These are phyloP conservation scores for Trichosporon sp. DNA, from an alignment of 1,284 basidiomycete species.

Conservation along the genomic window DNA sequence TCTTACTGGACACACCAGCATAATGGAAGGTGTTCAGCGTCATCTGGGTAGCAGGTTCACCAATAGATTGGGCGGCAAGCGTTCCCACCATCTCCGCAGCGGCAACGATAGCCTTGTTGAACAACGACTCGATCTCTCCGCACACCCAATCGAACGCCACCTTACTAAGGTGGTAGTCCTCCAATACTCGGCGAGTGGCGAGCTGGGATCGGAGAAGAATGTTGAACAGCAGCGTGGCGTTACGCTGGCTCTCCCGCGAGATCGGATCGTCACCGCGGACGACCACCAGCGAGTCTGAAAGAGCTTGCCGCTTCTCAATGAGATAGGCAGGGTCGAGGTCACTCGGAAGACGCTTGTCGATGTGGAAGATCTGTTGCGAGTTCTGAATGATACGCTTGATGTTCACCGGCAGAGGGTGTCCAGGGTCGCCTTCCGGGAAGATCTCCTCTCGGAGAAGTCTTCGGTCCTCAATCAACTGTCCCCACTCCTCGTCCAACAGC, in stretches of 20 bases:
- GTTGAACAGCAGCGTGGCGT: conserved; percentile 88
- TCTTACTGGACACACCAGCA: conserved; percentile 96
- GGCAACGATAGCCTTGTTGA: conserved; percentile 86
- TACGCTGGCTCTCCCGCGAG: conserved; percentile 75
- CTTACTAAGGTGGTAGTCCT: conserved; percentile 79
- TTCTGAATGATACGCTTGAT: conserved; percentile 93
- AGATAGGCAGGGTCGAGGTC: conserved; percentile 89
- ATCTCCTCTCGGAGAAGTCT: conserved; percentile 75
- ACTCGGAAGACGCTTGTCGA: conserved; percentile 88
- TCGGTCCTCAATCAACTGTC: conserved; percentile 75
- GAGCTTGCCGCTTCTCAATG: conserved; percentile 72
- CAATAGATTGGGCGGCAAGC: conserved; percentile 95
- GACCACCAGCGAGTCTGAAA: conserved; percentile 74
- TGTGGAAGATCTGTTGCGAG: conserved; percentile 95
- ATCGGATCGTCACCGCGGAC: conserved; percentile 82
- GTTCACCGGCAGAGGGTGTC: conserved; percentile 83
- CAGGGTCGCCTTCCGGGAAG: conserved; percentile 76
- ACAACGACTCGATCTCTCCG: conserved; percentile 93
- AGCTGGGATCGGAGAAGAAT: conserved; percentile 90
- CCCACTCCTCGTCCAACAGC: conserved; percentile 85
- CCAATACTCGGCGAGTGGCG: conserved; percentile 78
- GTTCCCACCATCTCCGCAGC: conserved; percentile 99
- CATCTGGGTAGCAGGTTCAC: conserved; percentile 99
- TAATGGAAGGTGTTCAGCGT: conserved; percentile 99
- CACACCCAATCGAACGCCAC: conserved; percentile 98